phyloP scores from a whole-genome alignment of 345 rosid genomes.

The Aegle marmelos region DNA sequence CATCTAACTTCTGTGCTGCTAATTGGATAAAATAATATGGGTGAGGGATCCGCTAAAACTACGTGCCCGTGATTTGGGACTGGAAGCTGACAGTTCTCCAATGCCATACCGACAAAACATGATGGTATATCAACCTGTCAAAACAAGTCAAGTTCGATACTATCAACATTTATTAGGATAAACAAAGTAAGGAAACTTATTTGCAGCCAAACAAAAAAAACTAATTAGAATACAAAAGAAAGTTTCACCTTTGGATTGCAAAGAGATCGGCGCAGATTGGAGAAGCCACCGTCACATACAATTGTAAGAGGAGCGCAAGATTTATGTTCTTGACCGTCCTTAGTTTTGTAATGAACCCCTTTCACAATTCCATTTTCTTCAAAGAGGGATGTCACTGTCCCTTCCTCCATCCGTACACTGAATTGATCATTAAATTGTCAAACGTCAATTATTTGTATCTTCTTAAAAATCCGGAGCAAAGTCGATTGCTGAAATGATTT shows the following conservation, averaged over 20 bases:
- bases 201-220: neutral
- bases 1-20: neutral
- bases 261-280: neutral
- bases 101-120: neutral
- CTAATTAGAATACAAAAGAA: neutral
- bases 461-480: too few species aligned
- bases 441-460: too few species aligned
- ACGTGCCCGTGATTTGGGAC: neutral
- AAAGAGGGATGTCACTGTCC: neutral
- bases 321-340: neutral
- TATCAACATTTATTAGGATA: neutral
- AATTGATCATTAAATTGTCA: neutral
- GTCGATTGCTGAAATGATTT: too few species aligned
- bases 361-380: neutral
- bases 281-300: conserved; percentile 4
- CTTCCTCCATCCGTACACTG: conserved; percentile 2
- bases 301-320: neutral
- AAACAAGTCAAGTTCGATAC: neutral
- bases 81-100: neutral
- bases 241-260: neutral
- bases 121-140: neutral
- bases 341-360: conserved; percentile 1
- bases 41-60: neutral
- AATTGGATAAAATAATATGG: neutral
- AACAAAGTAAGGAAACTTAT: too few species aligned